Conservation (phyloP, 2,329 filamentous ascomycete species). For the Fusarium sp. region DNA sequence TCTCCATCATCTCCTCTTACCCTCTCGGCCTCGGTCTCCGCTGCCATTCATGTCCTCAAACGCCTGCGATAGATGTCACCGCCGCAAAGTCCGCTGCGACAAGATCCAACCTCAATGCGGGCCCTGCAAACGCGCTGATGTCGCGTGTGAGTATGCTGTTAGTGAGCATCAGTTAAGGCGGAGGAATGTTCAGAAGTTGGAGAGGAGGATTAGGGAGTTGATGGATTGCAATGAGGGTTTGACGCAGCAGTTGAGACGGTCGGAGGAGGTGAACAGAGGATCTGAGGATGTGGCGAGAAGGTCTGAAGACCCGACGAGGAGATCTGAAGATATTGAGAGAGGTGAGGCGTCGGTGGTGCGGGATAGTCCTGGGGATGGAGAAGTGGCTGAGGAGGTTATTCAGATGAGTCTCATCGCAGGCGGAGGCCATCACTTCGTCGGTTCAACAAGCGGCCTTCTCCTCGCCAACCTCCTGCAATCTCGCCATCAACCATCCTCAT, state of each 20-base stretch:
- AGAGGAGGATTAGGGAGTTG: conserved; percentile 46
- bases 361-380: conserved; percentile 21
- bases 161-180: conserved; percentile 43
- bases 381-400: conserved; percentile 53
- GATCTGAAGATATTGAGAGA: background rate
- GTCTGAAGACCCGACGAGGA: background rate
- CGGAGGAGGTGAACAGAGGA: background rate
- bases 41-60: conserved; percentile 25
- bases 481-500: conserved; percentile 19
- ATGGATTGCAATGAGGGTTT: conserved; percentile 43
- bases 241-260: conserved; percentile 15
- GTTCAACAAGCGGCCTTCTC: conserved; percentile 51
- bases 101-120: conserved; percentile 49
- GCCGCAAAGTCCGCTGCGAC: conserved; percentile 53
- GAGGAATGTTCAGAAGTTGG: conserved; percentile 48
- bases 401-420: conserved; percentile 54
- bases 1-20: conserved; percentile 4
- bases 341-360: background rate
- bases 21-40: conserved; percentile 33
- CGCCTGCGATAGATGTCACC: conserved; percentile 54
- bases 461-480: conserved; percentile 53
- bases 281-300: background rate
- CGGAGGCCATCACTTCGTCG: conserved; percentile 54
- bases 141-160: conserved; percentile 48
- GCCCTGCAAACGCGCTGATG: conserved; percentile 48